Evolutionary conservation across 305 asterid genomes (phyloP).

Genomic region (Solanum hybrid): DNA sequence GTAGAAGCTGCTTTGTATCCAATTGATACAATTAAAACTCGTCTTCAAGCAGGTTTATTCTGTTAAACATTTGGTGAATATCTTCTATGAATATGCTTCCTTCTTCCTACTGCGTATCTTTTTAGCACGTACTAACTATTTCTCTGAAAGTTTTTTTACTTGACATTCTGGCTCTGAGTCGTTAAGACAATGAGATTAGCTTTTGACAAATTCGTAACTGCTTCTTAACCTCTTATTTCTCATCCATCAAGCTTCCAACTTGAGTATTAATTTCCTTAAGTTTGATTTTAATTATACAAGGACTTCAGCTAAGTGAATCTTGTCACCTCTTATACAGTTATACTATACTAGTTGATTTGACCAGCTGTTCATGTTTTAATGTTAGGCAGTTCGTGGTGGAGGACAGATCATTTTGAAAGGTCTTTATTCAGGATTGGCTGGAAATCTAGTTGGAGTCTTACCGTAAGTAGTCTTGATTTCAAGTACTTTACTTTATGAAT

Average conservation of each 20-base stretch:
- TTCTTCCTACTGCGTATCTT: background rate
- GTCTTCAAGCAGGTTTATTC: conserved; percentile 55
- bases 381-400: conserved; percentile 58
- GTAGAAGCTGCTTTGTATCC: conserved; percentile 61
- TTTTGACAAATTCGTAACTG: background rate
- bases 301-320: background rate
- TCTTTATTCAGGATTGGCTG: conserved; percentile 66
- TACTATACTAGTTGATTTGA: background rate
- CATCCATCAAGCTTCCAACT: background rate
- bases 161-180: background rate
- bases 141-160: background rate
- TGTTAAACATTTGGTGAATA: background rate
- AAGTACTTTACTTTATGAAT: background rate
- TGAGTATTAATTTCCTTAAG: background rate
- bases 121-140: background rate
- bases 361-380: conserved; percentile 12
- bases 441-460: conserved; percentile 59
- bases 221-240: background rate
- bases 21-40: conserved; percentile 66
- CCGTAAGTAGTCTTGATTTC: conserved; percentile 38
- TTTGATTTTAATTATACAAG: background rate
- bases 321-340: background rate
- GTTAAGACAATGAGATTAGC: background rate
- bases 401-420: conserved; percentile 49
- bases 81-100: background rate